Evolutionary conservation across 2,329 filamentous ascomycete species (phyloP), one percentile per base, ranked within the genome.

Genomic region (Neospermospora avenae): DNA sequence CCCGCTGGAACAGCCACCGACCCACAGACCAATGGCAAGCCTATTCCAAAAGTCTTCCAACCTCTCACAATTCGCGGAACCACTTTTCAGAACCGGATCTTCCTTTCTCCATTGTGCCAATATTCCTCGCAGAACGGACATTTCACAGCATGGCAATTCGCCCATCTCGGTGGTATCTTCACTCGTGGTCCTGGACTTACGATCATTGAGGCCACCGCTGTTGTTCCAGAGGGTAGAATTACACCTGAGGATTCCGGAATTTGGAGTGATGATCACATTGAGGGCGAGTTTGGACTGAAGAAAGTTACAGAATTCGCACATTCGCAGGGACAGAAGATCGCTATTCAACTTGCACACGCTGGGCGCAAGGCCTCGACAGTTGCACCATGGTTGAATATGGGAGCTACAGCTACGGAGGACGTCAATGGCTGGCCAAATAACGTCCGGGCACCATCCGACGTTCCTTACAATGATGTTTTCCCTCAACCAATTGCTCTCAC

Each of bases 241-340:
- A 89, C 89, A 0, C 91, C 91, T 1, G 81, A 93, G 72, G 90
- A 93, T 72, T 76, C 78, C 13, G 91, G 93, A 0, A 76, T 97
- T 7, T 97, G 92, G 93, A 81, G 88, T 63, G 93, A 96, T 73
- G 85, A 82, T 35, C 93, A 97, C 73, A 87, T 93, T 62, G 86
- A 82, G 64, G 86, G 87, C 0, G 34, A 55, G n/a, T 64, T 35
- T 2, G 63, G 62, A 16, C 76, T 96, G 60, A 83, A 81, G 71
- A 82, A 83, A 61, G 82, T 93, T 48, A 84, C 87, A 37, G 89
- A 96, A 63, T 96, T 92, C 64, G 84, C 88, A 2, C 91, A 96
- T 77, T 85, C 83, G 25, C 92, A 96, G 74, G 82, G 81, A 71
- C 86, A 91, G 70, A 85, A 89, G 65, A 85, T 90, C 55, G 91